phyloP scores from a whole-genome alignment of 1,139 yeast genomes.

The Entelexis sorbosivorans region DNA sequence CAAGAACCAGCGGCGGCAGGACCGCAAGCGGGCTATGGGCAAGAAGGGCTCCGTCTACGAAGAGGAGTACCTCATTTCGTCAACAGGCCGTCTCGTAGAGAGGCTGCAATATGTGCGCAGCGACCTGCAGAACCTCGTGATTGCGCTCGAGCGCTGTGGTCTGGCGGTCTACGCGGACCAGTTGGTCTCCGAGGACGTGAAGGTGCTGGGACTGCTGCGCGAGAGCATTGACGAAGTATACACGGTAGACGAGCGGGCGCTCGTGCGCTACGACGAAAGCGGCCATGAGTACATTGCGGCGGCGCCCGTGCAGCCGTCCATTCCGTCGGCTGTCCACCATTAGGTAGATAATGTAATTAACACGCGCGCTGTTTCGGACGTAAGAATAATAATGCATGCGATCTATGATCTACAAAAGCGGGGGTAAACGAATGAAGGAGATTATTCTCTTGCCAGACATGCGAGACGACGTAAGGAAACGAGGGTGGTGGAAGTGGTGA shows the following conservation, averaged over 20 bases:
- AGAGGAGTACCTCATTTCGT: slow-evolving; percentile 83
- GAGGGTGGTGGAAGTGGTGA: too few relatives aligned
- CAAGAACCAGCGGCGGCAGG: slow-evolving; percentile 87
- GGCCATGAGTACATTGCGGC: slow-evolving; percentile 53
- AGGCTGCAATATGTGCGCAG: slow-evolving; percentile 63
- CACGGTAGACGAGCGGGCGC: slow-evolving; percentile 62
- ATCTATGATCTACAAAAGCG: too few relatives aligned
- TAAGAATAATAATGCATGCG: too few relatives aligned
- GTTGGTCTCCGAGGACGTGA: slow-evolving; percentile 58
- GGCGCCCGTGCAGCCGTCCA: slow-evolving; percentile 19
- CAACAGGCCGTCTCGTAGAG: slow-evolving; percentile 79
- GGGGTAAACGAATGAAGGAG: too few relatives aligned
- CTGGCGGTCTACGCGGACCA: slow-evolving; percentile 75
- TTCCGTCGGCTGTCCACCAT: slow-evolving; percentile 6
- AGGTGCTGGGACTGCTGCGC: slow-evolving; percentile 44
- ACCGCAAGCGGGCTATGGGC: slow-evolving; percentile 90
- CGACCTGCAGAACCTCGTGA: slow-evolving; percentile 65
- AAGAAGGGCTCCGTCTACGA: slow-evolving; percentile 95
- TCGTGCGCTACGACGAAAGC: slow-evolving; percentile 80
- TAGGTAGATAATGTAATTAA: too few relatives aligned
- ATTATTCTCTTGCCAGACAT: too few relatives aligned
- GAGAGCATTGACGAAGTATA: slow-evolving; percentile 64
- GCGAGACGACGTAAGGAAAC: too few relatives aligned
- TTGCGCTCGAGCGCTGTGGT: slow-evolving; percentile 60
- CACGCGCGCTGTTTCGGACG: too few relatives aligned